Conservation (phyloP, 257 asterid species). For the Craterostigma plantagineum region DNA sequence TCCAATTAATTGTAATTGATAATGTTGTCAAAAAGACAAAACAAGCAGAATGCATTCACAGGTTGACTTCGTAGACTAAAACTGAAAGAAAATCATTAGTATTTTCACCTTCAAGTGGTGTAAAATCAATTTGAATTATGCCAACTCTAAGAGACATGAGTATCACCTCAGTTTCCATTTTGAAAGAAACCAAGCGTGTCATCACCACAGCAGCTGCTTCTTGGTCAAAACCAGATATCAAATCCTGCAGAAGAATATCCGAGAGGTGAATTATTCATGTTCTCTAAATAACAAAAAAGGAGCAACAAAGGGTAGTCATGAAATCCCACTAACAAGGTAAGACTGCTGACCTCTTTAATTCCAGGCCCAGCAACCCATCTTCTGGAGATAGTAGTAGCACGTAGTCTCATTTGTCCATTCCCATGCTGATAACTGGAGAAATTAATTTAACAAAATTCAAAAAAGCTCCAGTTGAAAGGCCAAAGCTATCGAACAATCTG, state of each 20-base stretch:
- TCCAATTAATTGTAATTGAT: no score
- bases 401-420: slow-evolving; percentile 83
- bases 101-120: background rate
- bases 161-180: slow-evolving; percentile 92
- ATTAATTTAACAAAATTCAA: no score
- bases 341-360: slow-evolving; percentile 41
- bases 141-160: slow-evolving; percentile 8
- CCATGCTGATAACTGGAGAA: slow-evolving; percentile 77
- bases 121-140: background rate
- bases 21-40: no score
- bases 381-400: slow-evolving; percentile 87
- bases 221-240: slow-evolving; percentile 95
- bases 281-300: background rate
- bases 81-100: background rate
- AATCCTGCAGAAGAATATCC: slow-evolving; percentile 40
- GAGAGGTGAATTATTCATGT: slow-evolving; percentile 4
- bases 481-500: slow-evolving; percentile 5
- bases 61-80: no score
- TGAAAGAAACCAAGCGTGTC: slow-evolving; percentile 91
- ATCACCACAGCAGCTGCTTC: slow-evolving; percentile 95
- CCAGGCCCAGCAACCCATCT: slow-evolving; percentile 98
- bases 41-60: background rate
- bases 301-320: slow-evolving; percentile 2
- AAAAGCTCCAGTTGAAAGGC: no score
- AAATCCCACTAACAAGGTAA: slow-evolving; percentile 3